Conservation (phyloP, 352 stramenopile species). For the Globisporangium cederbergense region DNA sequence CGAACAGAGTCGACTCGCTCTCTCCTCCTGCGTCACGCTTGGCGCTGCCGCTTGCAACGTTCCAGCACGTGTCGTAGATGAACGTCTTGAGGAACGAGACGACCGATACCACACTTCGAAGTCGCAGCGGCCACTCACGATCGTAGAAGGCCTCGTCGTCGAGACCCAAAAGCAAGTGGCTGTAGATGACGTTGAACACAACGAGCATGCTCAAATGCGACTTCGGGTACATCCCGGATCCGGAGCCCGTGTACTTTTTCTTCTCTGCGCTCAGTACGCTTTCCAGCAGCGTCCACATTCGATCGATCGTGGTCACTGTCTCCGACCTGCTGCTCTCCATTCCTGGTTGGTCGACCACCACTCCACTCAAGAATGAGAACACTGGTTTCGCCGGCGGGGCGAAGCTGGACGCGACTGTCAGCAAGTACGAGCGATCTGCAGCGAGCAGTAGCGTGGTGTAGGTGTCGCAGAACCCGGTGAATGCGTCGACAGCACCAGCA, state of each 20-base stretch:
- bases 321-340: background rate
- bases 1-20: constrained; percentile 34
- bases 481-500: constrained; percentile 13
- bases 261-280: constrained; percentile 15
- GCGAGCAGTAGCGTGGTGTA: constrained; percentile 44
- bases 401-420: constrained; percentile 44
- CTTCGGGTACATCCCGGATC: constrained; percentile 18
- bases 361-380: constrained; percentile 47
- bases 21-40: constrained; percentile 13
- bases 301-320: constrained; percentile 20
- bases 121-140: constrained; percentile 43
- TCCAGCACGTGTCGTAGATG: constrained; percentile 73
- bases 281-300: constrained; percentile 39
- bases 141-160: constrained; percentile 78
- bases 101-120: constrained; percentile 37
- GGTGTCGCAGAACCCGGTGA: constrained; percentile 31
- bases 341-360: constrained; percentile 32
- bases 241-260: constrained; percentile 4
- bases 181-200: constrained; percentile 63
- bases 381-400: constrained; percentile 36
- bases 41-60: constrained; percentile 20
- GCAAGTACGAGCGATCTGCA: constrained; percentile 36
- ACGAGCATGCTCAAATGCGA: constrained; percentile 41
- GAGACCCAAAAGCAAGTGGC: constrained; percentile 56
- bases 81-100: constrained; percentile 58